A percentile compares a stretch with the other conserved stretches of the same genome.
These are phyloP conservation scores for Tausonia pullulans DNA, from an alignment of 1,284 basidiomycete species.

Conservation along the genomic window DNA sequence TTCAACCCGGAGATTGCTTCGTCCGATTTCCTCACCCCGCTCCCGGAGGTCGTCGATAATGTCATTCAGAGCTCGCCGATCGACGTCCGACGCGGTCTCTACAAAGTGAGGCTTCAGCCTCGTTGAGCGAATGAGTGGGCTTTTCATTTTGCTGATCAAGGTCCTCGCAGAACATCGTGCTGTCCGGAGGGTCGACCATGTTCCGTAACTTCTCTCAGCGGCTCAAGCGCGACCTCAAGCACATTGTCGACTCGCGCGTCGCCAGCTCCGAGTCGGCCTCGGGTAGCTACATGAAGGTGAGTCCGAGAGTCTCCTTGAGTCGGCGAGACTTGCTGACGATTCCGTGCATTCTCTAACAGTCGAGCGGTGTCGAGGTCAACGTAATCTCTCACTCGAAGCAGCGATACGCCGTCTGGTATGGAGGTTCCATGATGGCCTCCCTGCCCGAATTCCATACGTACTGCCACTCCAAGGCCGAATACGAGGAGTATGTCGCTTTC, in stretches of 20 bases:
- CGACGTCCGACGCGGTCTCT: conserved; percentile 83
- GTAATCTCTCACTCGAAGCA: conserved; percentile 98
- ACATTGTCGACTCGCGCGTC: conserved; percentile 82
- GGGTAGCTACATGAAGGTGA: conserved; percentile 64
- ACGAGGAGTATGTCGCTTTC: conserved; percentile 53
- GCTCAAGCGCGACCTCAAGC: conserved; percentile 87
- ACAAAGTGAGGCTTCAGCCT: conserved; percentile 52
- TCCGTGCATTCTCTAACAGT: conserved; percentile 42
- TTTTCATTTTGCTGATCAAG: no score
- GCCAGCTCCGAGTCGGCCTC: conserved; percentile 64
- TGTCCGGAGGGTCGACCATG: conserved; percentile 94
- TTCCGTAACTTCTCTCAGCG: conserved; percentile 95
- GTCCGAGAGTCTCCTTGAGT: conserved; percentile 18
- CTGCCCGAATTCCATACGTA: conserved; percentile 97
- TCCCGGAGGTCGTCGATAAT: conserved; percentile 91
- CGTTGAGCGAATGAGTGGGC: no score
- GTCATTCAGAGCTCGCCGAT: conserved; percentile 96
- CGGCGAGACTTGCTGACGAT: neutral
- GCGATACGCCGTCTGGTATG: conserved; percentile 97
- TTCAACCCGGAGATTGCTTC: conserved; percentile 99
- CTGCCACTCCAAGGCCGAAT: conserved; percentile 93
- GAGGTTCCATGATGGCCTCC: conserved; percentile 85
- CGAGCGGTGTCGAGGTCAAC: conserved; percentile 87
- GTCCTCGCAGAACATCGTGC: conserved; percentile 65
- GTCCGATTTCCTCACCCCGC: conserved; percentile 93